Conservation (phyloP, 371 early-diverging fungal genomes). For the Homolaphlyctis polyrhiza region DNA sequence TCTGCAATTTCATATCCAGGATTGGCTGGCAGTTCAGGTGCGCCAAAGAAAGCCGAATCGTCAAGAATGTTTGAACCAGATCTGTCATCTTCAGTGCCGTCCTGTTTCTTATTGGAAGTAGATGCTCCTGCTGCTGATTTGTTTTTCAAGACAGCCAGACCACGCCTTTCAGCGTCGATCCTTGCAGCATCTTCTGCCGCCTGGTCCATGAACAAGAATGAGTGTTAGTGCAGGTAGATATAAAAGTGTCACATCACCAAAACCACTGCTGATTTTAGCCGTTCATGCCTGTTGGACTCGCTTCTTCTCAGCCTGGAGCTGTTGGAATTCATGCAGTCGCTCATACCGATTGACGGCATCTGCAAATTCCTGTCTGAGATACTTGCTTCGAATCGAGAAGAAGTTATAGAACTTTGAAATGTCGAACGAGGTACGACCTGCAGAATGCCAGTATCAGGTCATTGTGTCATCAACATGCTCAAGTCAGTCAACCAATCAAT, state of each 20-base stretch:
- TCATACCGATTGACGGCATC: slow-evolving; percentile 36
- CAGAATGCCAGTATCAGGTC: background rate
- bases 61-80: background rate
- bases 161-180: slow-evolving; percentile 29
- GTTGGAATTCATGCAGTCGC: slow-evolving; percentile 22
- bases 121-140: too few relatives aligned
- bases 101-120: too few relatives aligned
- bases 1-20: slow-evolving; percentile 32
- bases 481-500: background rate
- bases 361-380: slow-evolving; percentile 27
- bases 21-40: slow-evolving; percentile 11
- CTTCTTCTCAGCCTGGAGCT: slow-evolving; percentile 1
- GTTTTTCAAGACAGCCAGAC: slow-evolving; percentile 7
- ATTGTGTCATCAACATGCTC: background rate
- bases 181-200: slow-evolving; percentile 21
- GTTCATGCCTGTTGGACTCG: slow-evolving; percentile 4
- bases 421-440: slow-evolving; percentile 31
- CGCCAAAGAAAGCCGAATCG: slow-evolving; percentile 5
- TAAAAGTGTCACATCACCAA: too few relatives aligned
- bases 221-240: background rate
- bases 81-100: too few relatives aligned
- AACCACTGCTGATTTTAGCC: too few relatives aligned
- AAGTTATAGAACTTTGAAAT: slow-evolving; percentile 14
- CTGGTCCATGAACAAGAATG: background rate
- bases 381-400: slow-evolving; percentile 27